Base-by-base conservation (phyloP, 805 yeast species). In the Wickerhamiella bombiphila region DNA sequence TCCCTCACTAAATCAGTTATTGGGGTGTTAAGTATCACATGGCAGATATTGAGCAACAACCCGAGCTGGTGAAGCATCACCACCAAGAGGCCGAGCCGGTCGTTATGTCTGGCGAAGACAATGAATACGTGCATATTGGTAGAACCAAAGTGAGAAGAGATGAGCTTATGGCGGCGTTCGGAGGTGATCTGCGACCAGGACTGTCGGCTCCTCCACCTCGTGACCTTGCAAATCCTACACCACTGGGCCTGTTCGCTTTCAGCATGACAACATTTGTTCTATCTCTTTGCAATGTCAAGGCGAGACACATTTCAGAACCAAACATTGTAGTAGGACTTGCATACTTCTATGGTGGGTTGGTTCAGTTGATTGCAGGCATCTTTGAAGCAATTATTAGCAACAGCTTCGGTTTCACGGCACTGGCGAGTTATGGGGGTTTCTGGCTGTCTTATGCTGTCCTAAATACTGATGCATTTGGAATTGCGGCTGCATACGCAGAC, bases 401-500 rank as follows among this genome's bases (percentile, higher is more conserved):
- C 58, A 68, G 79, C 25, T 75, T 73, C 57, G 80, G 78, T 66
- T 77, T 72, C 21, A 60, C 71, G 52, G 66, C 36, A 42, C 59
- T 50, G 55, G 45, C 48, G 32, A 54, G 42, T n/a, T 64, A 26
- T 42, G 81, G 76, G 31, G 78, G 74, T 0, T 76, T 74, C 55
- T 75, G 81, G 81, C 65, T 72, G 60, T 58, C 74, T 11, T 73
- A 66, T 57, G 79, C 70, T 39, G 77, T 76, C 4, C 64, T 75
- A 38, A 52, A 52, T 38, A 65, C 70, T 37, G 68, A 69, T 7
- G 60, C 66, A 47, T 73, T 72, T 51, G 71, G 71, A 15, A 66
- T 74, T 24, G 54, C 48, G 2, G 58, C 59, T 1, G 65, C 66
- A 1, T 64, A 70, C 45, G 57, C 54, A 28, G 51, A 48, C 13